A percentile compares a stretch with the other conserved stretches of the same genome.
Conservation (phyloP, 2,329 filamentous ascomycete genomes). For the Fusarium udum region DNA sequence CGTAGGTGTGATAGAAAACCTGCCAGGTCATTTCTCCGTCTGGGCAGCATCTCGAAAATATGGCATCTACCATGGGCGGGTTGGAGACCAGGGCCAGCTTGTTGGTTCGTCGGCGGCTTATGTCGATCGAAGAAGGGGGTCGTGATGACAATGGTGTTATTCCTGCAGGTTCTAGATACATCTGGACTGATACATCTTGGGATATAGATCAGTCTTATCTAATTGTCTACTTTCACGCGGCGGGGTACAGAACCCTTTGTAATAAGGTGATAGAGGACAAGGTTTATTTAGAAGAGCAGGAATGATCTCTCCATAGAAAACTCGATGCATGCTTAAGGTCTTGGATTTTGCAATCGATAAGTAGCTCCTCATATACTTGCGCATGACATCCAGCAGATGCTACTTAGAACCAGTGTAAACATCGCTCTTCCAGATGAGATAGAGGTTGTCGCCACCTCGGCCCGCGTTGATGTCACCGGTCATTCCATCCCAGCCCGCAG, state of each 20-base stretch:
- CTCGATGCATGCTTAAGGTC: neutral
- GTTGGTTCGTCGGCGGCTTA: neutral
- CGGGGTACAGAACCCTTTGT: neutral
- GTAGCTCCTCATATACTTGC: neutral
- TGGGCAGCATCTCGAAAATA: neutral
- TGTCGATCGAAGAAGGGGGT: neutral
- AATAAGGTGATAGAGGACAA: neutral
- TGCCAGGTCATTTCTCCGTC: neutral
- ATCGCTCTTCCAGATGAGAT: no score
- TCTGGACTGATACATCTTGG: neutral
- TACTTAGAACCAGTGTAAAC: no score
- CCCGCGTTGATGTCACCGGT: neutral
- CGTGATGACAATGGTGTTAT: neutral
- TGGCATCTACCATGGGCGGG: neutral
- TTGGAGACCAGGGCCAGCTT: neutral
- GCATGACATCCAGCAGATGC: no score
- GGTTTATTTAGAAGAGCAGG: neutral
- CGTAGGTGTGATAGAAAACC: neutral
- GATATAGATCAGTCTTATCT: neutral
- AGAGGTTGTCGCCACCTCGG: neutral
- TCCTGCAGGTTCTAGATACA: neutral
- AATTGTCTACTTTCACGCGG: neutral
- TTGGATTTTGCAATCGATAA: rapidly evolving
- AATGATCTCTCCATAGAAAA: rapidly evolving
- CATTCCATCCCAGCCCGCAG: neutral